Conservation (phyloP, 257 asterid genomes). For the Solanum chaucha region DNA sequence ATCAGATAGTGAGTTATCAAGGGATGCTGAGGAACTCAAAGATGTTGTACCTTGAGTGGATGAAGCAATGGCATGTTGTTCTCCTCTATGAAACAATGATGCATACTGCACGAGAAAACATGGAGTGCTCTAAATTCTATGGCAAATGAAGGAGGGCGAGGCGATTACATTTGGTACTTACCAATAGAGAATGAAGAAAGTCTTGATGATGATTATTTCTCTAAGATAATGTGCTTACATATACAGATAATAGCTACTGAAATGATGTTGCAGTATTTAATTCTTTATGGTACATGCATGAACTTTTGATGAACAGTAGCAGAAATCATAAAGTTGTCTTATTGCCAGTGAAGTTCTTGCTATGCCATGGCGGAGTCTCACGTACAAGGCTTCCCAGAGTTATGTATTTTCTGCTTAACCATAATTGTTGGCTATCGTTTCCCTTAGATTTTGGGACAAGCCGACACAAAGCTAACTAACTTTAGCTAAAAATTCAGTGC, state of each 20-base stretch:
- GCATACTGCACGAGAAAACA: constrained; percentile 44
- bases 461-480: background rate
- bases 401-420: background rate
- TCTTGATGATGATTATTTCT: background rate
- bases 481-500: background rate
- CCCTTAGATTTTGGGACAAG: background rate
- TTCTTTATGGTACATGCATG: background rate
- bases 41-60: constrained; percentile 53
- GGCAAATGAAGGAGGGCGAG: background rate
- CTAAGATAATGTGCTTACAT: background rate
- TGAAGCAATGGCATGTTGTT: constrained; percentile 41
- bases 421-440: background rate
- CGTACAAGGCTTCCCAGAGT: background rate
- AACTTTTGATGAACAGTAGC: background rate
- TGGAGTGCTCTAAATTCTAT: constrained; percentile 6
- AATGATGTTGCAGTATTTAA: background rate
- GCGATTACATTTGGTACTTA: background rate
- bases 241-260: background rate
- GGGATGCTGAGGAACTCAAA: constrained; percentile 40
- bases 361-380: background rate
- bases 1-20: constrained; percentile 69
- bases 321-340: background rate
- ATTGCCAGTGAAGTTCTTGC: background rate
- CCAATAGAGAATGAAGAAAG: background rate
- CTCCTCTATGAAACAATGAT: constrained; percentile 64